Evolutionary conservation across 495 filamentous ascomycete genomes (phyloP), one percentile per base, ranked within the genome.

Genomic region (Aspergillus ellipticus): DNA sequence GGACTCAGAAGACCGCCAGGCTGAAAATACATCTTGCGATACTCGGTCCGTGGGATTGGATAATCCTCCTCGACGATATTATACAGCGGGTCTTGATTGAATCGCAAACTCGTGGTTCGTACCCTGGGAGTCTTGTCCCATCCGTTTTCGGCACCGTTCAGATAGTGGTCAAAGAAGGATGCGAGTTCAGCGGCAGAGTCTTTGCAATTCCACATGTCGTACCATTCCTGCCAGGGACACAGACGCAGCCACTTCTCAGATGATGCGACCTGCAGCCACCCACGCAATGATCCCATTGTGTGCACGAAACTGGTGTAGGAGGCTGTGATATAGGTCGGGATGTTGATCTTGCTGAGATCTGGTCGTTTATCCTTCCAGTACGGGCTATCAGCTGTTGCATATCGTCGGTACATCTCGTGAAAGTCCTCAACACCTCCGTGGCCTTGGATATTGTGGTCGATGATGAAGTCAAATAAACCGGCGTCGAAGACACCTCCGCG

Each of bases 41-140:
- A 70, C n/a, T 65, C 59, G 1, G 72, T 74, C 2, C 43, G 42
- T 4, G 69, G 63, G 49, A 64, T 45, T 0, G 73, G 74, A 43
- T 67, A 75, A 20, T 69, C 64, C 11, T 59, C 57, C 20, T 59
- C 56, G 13, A 66, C 54, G 22, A 67, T 57, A 31, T 68, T 50
- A 16, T 57, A 49, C 20, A 64, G 56, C 0, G 60, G 51, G 11
- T 61, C 56, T n/a, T 49, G 49, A 33, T 67, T 59, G 37, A 68
- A 70, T 42, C 54, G 57, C 33, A 73, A 50, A 1, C 59, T 37
- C 0, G 66, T 55, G 54, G 60, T 58, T 1, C 72, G 68, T 0
- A 75, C 71, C 22, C 63, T 59, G 3, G 74, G 73, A 1, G 72
- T 75, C 17, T 62, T 42, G 43, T 77, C 73, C 73, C 72, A 78